Evolutionary conservation across 176 grass and related monocot genomes (phyloP), one percentile per base, ranked within the genome.

Genomic region (Eleusine indica): DNA sequence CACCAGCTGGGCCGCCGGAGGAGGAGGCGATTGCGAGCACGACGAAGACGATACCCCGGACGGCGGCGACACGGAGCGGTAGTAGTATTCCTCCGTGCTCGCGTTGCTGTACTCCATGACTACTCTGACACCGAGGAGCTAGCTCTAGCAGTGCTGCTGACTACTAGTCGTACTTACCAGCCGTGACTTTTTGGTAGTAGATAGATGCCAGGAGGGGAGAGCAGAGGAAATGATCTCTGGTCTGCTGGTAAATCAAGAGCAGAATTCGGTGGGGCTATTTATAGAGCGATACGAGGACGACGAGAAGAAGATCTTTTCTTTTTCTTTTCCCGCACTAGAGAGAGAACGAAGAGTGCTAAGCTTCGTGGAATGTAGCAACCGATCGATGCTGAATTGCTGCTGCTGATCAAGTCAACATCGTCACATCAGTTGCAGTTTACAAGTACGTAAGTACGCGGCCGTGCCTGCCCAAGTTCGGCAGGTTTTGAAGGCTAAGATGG

Each of bases 401-500:
- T 39, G 43, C 8, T 57, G 66, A 63, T 78, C 53, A 63, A 58
- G 39, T 89, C 70, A 28, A 39, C 71, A 38, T 68, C 25, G 25
- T 25, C 65, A 76, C 54, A 71, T 72, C 66, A 62, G 32, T 72
- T 71, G 46, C 37, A 5, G 13, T 80, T 65, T 71, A 42, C 76
- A 61, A 12, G 57, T 63, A 77, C 68, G 44, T 60, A 86, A 49
- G 57, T 42, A 58, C 41, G 52, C 37, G 32, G 19, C 44, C 39
- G 43, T 84, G 76, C 75, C 87, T 68, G 84, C 76, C 64, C 70
- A 79, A 87, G 89, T 87, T 87, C 54, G 89, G 84, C 80, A 47
- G 76, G 40, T 79, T 74, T 90, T 78, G 75, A 87, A 66, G 17
- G 38, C 82, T 19, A 62, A 8, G 7, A 52, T 79, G 49, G 49